Evolutionary conservation across 441 rosid species (phyloP).

Genomic region (Mallotus japonicus): DNA sequence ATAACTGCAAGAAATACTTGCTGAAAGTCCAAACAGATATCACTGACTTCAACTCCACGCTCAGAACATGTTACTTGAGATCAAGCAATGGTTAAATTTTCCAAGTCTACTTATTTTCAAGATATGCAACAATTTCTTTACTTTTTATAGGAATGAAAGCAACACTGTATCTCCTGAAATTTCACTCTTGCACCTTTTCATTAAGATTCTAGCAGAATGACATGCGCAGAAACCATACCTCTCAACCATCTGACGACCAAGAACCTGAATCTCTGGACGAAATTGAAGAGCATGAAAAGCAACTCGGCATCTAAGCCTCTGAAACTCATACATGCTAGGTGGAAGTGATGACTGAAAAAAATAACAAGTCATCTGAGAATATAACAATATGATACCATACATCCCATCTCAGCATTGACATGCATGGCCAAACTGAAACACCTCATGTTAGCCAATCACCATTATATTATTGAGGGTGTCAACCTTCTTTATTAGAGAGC

Average conservation of each 20-base stretch:
- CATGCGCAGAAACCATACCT: constrained; percentile 44
- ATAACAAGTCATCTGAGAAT: constrained; percentile 12
- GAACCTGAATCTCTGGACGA: constrained; percentile 74
- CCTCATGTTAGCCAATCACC: constrained; percentile 7
- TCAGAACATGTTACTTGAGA: background rate
- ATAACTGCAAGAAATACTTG: constrained; percentile 20
- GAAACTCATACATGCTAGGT: constrained; percentile 72
- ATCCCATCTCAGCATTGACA: background rate
- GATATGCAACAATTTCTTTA: background rate
- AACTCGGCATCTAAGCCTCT: constrained; percentile 95
- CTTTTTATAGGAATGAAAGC: constrained; percentile 3
- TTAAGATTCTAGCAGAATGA: constrained; percentile 20
- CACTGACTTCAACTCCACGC: background rate
- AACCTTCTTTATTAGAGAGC: background rate
- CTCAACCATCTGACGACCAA: constrained; percentile 77
- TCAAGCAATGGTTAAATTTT: constrained; percentile 1
- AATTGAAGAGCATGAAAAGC: constrained; percentile 95
- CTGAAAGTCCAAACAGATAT: constrained; percentile 1
- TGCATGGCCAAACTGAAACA: background rate
- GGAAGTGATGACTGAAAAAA: constrained; percentile 76
- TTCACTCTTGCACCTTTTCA: background rate
- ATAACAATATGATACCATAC: background rate
- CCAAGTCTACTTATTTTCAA: constrained; percentile 2
- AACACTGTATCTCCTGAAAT: constrained; percentile 5
- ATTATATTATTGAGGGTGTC: background rate